phyloP scores from a whole-genome alignment of 164 flowering plant species.

The Platanus orientalis region DNA sequence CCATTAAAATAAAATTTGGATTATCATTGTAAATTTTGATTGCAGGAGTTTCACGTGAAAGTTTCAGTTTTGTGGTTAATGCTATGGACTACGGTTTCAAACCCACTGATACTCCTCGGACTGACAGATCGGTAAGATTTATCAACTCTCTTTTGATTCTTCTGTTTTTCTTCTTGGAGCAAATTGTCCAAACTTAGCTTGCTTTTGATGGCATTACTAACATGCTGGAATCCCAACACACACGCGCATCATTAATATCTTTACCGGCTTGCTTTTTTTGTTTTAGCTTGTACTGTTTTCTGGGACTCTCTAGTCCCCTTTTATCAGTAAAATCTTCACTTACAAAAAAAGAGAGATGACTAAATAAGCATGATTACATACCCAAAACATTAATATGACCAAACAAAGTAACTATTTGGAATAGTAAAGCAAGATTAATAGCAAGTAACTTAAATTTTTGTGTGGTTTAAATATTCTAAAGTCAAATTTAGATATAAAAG shows the following conservation, averaged over 20 bases:
- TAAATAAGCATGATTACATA: too few relatives aligned
- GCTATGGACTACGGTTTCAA: conserved; percentile 83
- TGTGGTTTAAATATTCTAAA: too few relatives aligned
- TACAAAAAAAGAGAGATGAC: too few relatives aligned
- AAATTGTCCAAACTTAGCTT: not conserved
- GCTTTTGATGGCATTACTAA: not conserved
- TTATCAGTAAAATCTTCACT: too few relatives aligned
- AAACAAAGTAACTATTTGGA: too few relatives aligned
- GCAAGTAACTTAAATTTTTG: too few relatives aligned
- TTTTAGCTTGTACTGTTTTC: too few relatives aligned
- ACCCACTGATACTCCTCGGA: conserved; percentile 91
- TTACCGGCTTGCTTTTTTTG: too few relatives aligned
- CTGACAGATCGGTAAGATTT: conserved; percentile 88
- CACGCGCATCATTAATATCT: too few relatives aligned
- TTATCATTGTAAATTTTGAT: conserved; percentile 1
- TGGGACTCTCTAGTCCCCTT: not conserved
- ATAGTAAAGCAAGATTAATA: too few relatives aligned
- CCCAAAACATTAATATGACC: too few relatives aligned
- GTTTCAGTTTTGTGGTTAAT: conserved; percentile 66
- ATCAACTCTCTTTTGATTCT: not conserved
- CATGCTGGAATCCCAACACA: not conserved
- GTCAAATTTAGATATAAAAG: too few relatives aligned
- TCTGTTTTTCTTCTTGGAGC: not conserved
- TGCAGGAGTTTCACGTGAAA: conserved; percentile 88
- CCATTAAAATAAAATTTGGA: not conserved